These are phyloP conservation scores for Ogataea populi-albae DNA, from an alignment of 805 yeast genomes.

Conservation along the genomic window DNA sequence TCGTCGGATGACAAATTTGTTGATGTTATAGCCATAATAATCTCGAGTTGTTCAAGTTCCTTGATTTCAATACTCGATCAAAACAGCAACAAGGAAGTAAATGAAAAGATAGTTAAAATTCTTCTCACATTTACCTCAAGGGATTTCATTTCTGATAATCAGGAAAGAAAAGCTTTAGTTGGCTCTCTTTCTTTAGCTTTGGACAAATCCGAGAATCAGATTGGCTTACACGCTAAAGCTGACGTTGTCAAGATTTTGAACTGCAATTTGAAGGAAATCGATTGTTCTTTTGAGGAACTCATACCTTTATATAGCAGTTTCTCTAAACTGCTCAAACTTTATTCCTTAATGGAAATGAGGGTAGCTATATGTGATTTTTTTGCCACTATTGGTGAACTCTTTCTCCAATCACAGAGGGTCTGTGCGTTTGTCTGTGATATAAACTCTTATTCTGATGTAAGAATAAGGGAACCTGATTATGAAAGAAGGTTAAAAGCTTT, in stretches of 20 bases:
- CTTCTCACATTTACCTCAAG: constrained; percentile 53
- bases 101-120: constrained; percentile 50
- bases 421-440: constrained; percentile 57
- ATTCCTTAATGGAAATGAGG: constrained; percentile 62
- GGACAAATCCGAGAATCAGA: constrained; percentile 51
- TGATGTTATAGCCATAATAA: constrained; percentile 51
- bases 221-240: constrained; percentile 51
- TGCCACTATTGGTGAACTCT: constrained; percentile 52
- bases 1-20: constrained; percentile 41
- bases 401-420: constrained; percentile 41
- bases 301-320: constrained; percentile 28
- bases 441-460: constrained; percentile 61
- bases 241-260: constrained; percentile 58
- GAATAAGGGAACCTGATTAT: constrained; percentile 76
- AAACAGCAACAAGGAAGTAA: constrained; percentile 42
- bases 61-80: constrained; percentile 49
- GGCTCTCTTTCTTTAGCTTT: constrained; percentile 58
- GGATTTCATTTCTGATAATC: constrained; percentile 54
- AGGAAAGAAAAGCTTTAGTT: constrained; percentile 51
- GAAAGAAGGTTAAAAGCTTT: constrained; percentile 70
- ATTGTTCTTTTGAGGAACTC: constrained; percentile 52
- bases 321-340: constrained; percentile 50
- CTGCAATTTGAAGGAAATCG: constrained; percentile 49
- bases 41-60: constrained; percentile 51
- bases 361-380: constrained; percentile 59